Percentiles rank a stretch among this genome's conserved stretches.
Evolutionary conservation across 352 stramenopile genomes (phyloP).

Genomic region (Phytophthora chlamydospora): DNA sequence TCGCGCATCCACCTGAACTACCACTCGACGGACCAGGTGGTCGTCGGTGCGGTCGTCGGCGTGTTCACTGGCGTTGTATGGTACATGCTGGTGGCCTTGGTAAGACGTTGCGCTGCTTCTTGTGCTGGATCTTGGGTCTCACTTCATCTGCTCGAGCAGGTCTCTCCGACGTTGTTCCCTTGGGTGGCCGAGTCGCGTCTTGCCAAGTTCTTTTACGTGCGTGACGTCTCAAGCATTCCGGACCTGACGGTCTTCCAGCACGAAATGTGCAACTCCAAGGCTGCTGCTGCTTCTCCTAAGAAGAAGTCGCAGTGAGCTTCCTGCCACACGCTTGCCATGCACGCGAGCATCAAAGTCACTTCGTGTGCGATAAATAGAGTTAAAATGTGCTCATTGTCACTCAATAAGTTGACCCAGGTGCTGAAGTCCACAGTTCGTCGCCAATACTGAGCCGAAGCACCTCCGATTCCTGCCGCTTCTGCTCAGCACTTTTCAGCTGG

Average conservation of each 20-base stretch:
- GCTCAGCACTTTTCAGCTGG: conserved; percentile 7
- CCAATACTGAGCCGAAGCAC: conserved; percentile 8
- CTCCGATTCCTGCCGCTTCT: conserved; percentile 11
- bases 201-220: conserved; percentile 70
- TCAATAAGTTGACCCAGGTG: not conserved
- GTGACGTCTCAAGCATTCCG: conserved; percentile 77
- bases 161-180: conserved; percentile 66
- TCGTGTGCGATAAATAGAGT: conserved; percentile 12
- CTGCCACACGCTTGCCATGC: not conserved
- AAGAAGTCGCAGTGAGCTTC: conserved; percentile 37
- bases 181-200: conserved; percentile 49
- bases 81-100: conserved; percentile 48
- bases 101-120: conserved; percentile 16
- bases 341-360: not conserved
- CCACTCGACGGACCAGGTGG: conserved; percentile 78
- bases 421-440: conserved; percentile 5
- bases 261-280: conserved; percentile 47
- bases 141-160: conserved; percentile 25
- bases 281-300: conserved; percentile 19
- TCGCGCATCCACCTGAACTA: conserved; percentile 84
- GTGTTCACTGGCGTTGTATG: conserved; percentile 50
- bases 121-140: not conserved
- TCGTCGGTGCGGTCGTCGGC: conserved; percentile 59
- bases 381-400: conserved; percentile 4
- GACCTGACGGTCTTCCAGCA: conserved; percentile 85